Percentiles rank a stretch among this genome's conserved stretches.
phyloP scores from a whole-genome alignment of 768 basidiomycete species.

The Boletus rufocinnamomeus region DNA sequence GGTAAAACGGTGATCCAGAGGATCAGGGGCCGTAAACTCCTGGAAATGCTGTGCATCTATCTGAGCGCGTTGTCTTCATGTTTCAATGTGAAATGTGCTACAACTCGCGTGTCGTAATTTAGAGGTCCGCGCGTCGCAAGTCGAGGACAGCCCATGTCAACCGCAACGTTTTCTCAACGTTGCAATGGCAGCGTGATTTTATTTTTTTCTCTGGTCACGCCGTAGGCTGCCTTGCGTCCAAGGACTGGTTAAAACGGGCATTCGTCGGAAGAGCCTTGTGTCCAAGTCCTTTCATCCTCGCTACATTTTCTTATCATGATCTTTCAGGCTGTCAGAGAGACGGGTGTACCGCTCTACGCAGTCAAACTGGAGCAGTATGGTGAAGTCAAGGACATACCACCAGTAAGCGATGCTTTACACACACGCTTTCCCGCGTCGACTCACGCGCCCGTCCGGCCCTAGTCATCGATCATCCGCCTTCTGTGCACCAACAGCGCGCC shows the following conservation, averaged over 20 bases:
- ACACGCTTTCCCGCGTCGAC: slow-evolving; percentile 5
- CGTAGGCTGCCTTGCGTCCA: slow-evolving; percentile 1
- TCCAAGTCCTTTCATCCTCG: background rate
- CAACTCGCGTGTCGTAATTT: slow-evolving; percentile 10
- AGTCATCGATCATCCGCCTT: slow-evolving; percentile 36
- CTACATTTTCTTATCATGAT: slow-evolving; percentile 6
- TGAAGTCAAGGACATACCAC: slow-evolving; percentile 32
- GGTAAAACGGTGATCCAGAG: background rate
- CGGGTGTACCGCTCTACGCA: slow-evolving; percentile 27
- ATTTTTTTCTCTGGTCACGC: slow-evolving; percentile 14
- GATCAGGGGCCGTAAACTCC: background rate
- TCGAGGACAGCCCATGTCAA: slow-evolving; percentile 23
- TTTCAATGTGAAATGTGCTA: background rate
- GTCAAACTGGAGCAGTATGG: slow-evolving; percentile 30
- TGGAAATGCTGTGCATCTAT: background rate
- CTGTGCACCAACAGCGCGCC: slow-evolving; percentile 31
- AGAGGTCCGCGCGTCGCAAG: slow-evolving; percentile 9
- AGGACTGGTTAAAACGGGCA: slow-evolving; percentile 18
- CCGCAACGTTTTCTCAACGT: slow-evolving; percentile 36
- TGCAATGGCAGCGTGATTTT: slow-evolving; percentile 22
- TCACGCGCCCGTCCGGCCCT: background rate
- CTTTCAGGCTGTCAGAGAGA: slow-evolving; percentile 24
- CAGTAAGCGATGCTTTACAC: slow-evolving; percentile 19
- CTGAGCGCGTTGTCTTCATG: background rate
- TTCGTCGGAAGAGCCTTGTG: background rate